phyloP scores from a whole-genome alignment of 2,329 filamentous ascomycete species.

The Fusarium albidum region DNA sequence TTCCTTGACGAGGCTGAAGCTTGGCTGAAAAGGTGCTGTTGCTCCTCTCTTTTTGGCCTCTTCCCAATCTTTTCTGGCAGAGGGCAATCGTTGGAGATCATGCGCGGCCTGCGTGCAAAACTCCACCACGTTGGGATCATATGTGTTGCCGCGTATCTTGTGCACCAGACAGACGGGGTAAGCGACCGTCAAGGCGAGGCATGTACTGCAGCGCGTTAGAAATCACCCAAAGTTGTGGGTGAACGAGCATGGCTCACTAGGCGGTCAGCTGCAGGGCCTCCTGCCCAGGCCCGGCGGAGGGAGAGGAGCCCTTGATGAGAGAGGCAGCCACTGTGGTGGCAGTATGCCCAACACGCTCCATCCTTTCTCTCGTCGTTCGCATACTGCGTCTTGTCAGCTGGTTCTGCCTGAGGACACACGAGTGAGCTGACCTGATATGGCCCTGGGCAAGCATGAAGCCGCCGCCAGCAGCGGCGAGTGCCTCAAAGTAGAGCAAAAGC shows the following conservation, averaged over 20 bases:
- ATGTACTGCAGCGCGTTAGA: slow-evolving; percentile 35
- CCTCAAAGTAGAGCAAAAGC: slow-evolving; percentile 18
- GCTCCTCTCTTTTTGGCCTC: not conserved
- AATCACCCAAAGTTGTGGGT: not conserved
- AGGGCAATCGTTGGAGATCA: not conserved
- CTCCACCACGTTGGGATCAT: slow-evolving; percentile 36
- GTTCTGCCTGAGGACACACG: not conserved
- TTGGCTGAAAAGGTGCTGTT: not conserved
- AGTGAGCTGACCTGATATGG: slow-evolving; percentile 21
- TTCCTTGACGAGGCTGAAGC: slow-evolving; percentile 1
- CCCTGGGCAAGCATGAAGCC: slow-evolving; percentile 36
- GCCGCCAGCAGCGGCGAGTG: slow-evolving; percentile 8
- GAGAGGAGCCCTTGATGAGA: slow-evolving; percentile 32
- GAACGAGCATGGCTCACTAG: slow-evolving; percentile 26
- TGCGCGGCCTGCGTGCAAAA: slow-evolving; percentile 35
- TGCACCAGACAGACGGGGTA: slow-evolving; percentile 39
- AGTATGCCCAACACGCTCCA: slow-evolving; percentile 33
- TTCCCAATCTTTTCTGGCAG: not conserved
- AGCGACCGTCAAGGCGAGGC: slow-evolving; percentile 36
- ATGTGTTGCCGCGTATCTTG: slow-evolving; percentile 34
- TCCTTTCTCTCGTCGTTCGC: slow-evolving; percentile 31
- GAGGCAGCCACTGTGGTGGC: slow-evolving; percentile 30
- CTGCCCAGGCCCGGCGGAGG: not conserved
- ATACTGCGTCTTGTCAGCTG: slow-evolving; percentile 18
- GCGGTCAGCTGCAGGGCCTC: slow-evolving; percentile 28